These are phyloP conservation scores for Paecilomyces fulvus DNA, from an alignment of 2,329 filamentous ascomycete genomes.

Conservation along the genomic window DNA sequence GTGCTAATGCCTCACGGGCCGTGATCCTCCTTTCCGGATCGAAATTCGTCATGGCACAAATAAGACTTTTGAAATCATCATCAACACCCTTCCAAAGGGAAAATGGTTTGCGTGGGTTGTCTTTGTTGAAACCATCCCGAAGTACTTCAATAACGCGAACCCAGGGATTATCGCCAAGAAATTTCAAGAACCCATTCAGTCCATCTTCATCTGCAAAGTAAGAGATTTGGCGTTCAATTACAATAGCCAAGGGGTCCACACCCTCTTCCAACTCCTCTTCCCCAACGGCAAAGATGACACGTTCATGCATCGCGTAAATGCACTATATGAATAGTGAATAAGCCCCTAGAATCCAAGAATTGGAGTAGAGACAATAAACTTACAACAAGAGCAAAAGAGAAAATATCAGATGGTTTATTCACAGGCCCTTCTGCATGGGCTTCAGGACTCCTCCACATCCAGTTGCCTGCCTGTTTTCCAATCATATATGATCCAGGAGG, in stretches of 20 bases:
- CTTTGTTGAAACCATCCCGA: conserved; percentile 31
- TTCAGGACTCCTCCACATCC: no score
- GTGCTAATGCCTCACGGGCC: conserved; percentile 23
- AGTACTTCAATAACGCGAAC: conserved; percentile 29
- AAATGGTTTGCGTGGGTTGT: conserved; percentile 38
- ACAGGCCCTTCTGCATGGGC: conserved; percentile 17
- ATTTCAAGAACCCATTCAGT: conserved; percentile 33
- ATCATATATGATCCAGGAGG: conserved; percentile 10
- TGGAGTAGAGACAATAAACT: background rate
- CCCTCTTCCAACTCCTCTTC: conserved; percentile 25
- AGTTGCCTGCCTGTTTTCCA: conserved; percentile 17
- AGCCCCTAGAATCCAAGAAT: conserved; percentile 1
- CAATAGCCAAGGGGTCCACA: conserved; percentile 29
- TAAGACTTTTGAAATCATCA: conserved; percentile 21
- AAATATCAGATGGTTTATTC: conserved; percentile 26
- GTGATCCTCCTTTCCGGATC: conserved; percentile 25
- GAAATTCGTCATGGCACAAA: conserved; percentile 23
- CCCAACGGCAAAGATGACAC: conserved; percentile 34
- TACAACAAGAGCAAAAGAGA: conserved; percentile 28
- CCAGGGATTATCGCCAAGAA: conserved; percentile 36
- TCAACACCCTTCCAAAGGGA: conserved; percentile 31
- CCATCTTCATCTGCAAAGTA: conserved; percentile 39
- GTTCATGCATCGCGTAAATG: conserved; percentile 39
- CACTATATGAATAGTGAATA: conserved; percentile 20
- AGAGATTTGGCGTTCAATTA: conserved; percentile 41